A percentile compares a stretch with the other conserved stretches of the same genome.
phyloP scores from a whole-genome alignment of 2,329 filamentous ascomycete genomes.

The Cucurbitaria berberidis region DNA sequence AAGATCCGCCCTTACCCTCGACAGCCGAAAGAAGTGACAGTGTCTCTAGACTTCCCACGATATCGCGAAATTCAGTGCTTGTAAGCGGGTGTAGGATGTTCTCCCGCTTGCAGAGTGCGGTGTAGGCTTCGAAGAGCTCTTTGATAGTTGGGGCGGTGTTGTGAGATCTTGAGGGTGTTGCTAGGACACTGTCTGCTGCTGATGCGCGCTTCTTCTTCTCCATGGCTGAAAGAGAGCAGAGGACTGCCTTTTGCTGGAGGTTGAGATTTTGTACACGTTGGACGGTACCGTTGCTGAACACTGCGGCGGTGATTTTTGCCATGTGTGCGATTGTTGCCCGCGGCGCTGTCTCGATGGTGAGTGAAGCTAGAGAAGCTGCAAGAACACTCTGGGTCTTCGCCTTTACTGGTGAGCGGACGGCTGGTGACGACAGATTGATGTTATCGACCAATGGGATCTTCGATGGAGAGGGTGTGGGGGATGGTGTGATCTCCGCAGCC shows the following conservation, averaged over 20 bases:
- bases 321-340: slow-evolving; percentile 89
- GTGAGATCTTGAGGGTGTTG: slow-evolving; percentile 52
- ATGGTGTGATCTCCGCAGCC: slow-evolving; percentile 54
- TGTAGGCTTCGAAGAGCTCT: slow-evolving; percentile 83
- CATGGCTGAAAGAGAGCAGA: slow-evolving; percentile 87
- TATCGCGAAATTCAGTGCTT: slow-evolving; percentile 91
- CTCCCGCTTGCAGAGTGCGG: slow-evolving; percentile 80
- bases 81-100: slow-evolving; percentile 89
- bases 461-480: slow-evolving; percentile 66
- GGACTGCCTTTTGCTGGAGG: slow-evolving; percentile 92
- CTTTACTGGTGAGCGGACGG: slow-evolving; percentile 52
- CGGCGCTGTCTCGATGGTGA: slow-evolving; percentile 81
- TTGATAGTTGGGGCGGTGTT: slow-evolving; percentile 79
- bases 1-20: slow-evolving; percentile 73
- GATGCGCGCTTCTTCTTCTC: slow-evolving; percentile 72
- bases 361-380: slow-evolving; percentile 59
- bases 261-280: slow-evolving; percentile 88
- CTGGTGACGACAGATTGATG: slow-evolving; percentile 69
- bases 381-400: slow-evolving; percentile 31
- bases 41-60: slow-evolving; percentile 87
- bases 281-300: slow-evolving; percentile 86
- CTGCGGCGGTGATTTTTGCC: slow-evolving; percentile 86
- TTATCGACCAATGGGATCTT: slow-evolving; percentile 83
- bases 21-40: slow-evolving; percentile 76
- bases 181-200: slow-evolving; percentile 34